Evolutionary conservation across 306 rosid genomes (phyloP).

Genomic region (Inga oerstediana): DNA sequence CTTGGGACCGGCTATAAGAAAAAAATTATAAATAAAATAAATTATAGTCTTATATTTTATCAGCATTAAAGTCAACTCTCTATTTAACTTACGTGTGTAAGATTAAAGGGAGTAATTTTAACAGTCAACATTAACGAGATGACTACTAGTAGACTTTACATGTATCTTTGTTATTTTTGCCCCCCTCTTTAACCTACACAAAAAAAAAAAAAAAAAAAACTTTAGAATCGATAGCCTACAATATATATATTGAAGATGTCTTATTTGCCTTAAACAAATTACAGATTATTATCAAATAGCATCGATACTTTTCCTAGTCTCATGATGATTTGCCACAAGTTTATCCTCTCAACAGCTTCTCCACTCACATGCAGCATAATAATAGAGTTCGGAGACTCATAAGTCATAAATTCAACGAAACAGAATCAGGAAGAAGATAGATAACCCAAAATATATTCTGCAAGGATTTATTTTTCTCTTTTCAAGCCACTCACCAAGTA

Average conservation of each 20-base stretch:
- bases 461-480: not conserved
- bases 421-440: not conserved
- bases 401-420: not conserved
- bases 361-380: slow-evolving; percentile 25
- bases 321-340: no score
- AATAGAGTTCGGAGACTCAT: not conserved
- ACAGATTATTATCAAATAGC: not conserved
- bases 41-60: no score
- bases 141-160: not conserved
- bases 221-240: not conserved
- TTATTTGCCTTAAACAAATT: no score
- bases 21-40: no score
- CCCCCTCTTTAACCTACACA: not conserved
- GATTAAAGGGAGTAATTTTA: no score
- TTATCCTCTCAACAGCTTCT: slow-evolving; percentile 28
- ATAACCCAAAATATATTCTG: not conserved
- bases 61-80: no score
- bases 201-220: no score
- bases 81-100: no score
- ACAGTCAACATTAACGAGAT: no score
- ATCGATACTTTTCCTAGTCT: slow-evolving; percentile 42
- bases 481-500: not conserved
- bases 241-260: not conserved
- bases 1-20: no score
- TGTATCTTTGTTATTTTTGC: not conserved